These are phyloP conservation scores for Penicillium dipodomyicola DNA, from an alignment of 495 filamentous ascomycete genomes.

Conservation along the genomic window DNA sequence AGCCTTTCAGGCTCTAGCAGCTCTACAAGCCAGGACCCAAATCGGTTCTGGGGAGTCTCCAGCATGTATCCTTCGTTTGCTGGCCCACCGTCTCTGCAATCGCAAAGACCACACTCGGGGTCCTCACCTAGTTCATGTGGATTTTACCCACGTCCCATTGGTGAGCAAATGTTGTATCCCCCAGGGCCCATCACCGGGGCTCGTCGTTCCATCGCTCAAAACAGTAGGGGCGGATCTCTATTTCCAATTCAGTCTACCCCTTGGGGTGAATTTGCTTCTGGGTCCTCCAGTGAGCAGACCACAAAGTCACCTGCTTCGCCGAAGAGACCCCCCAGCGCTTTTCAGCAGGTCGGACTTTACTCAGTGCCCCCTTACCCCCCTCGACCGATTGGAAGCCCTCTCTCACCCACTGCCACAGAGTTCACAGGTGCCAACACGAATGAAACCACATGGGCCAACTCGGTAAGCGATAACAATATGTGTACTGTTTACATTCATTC, in stretches of 20 bases:
- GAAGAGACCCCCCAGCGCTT: constrained; percentile 39
- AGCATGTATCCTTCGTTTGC: constrained; percentile 21
- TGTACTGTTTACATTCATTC: neutral
- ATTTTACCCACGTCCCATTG: constrained; percentile 28
- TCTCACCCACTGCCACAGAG: constrained; percentile 82
- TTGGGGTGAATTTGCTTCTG: constrained; percentile 38
- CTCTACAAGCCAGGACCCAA: constrained; percentile 27
- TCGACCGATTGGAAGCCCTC: constrained; percentile 70
- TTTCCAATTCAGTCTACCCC: constrained; percentile 31
- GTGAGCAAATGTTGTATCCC: constrained; percentile 34
- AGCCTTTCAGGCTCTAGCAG: constrained; percentile 24
- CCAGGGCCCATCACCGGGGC: constrained; percentile 34
- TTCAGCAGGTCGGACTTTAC: constrained; percentile 52
- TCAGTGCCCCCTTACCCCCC: constrained; percentile 59
- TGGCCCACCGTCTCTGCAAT: constrained; percentile 22
- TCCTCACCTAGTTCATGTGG: constrained; percentile 35
- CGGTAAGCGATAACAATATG: constrained; percentile 38
- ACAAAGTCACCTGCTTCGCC: constrained; percentile 28
- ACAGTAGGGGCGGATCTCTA: constrained; percentile 38
- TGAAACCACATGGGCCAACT: constrained; percentile 46
- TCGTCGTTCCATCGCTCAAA: constrained; percentile 41
- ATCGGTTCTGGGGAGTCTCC: constrained; percentile 35
- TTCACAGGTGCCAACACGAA: constrained; percentile 57
- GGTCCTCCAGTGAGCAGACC: constrained; percentile 19
- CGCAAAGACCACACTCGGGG: constrained; percentile 44